phyloP scores from a whole-genome alignment of 768 basidiomycete genomes.

The Trametes punicea region DNA sequence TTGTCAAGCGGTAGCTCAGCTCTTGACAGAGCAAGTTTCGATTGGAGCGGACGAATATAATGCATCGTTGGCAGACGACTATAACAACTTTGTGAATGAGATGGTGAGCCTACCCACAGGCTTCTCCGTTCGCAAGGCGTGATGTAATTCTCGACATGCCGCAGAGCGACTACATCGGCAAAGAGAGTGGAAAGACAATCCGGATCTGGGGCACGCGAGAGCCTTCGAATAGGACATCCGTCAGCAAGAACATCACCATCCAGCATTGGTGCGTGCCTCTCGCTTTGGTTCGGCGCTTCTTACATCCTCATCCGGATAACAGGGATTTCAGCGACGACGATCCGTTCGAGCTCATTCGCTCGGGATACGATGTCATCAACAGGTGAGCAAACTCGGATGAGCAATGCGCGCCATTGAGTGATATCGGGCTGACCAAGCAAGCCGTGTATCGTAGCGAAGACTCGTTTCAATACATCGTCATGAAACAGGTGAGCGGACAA shows the following conservation, averaged over 20 bases:
- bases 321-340: conserved; percentile 28
- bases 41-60: conserved; percentile 47
- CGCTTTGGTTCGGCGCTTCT: not conserved
- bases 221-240: conserved; percentile 33
- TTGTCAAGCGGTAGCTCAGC: not conserved
- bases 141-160: not conserved
- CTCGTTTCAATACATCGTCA: conserved; percentile 27
- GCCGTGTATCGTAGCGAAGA: conserved; percentile 20
- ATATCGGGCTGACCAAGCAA: conserved; percentile 5
- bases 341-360: conserved; percentile 24
- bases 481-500: conserved; percentile 19
- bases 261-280: conserved; percentile 38
- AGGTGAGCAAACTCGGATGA: conserved; percentile 8
- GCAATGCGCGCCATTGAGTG: not conserved
- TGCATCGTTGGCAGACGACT: conserved; percentile 37
- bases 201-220: conserved; percentile 44
- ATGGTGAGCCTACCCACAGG: conserved; percentile 28
- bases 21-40: conserved; percentile 34
- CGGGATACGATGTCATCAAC: conserved; percentile 29
- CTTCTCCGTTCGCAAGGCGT: not conserved
- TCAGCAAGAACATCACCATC: conserved; percentile 40
- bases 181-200: conserved; percentile 35
- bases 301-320: not conserved
- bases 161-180: conserved; percentile 31
- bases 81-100: conserved; percentile 41